phyloP scores from a whole-genome alignment of 2,329 filamentous ascomycete genomes.

The Ilyonectria robusta region DNA sequence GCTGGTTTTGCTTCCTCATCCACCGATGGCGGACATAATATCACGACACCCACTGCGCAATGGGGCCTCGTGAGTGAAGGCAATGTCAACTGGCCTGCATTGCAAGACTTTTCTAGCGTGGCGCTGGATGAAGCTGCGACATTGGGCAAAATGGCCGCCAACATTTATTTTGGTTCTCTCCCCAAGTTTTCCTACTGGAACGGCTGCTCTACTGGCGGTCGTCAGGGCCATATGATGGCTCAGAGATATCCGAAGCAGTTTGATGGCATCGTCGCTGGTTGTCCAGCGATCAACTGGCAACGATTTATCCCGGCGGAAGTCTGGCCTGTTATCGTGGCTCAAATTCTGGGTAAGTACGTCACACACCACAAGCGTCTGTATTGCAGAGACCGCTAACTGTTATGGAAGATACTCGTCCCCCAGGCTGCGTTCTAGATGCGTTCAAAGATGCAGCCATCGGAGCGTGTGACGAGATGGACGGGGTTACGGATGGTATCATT shows the following conservation, averaged over 20 bases:
- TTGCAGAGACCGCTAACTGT: too few relatives aligned
- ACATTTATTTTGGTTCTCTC: slow-evolving; percentile 55
- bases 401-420: slow-evolving; percentile 40
- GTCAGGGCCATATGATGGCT: slow-evolving; percentile 67
- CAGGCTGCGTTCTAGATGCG: slow-evolving; percentile 50
- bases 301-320: slow-evolving; percentile 31
- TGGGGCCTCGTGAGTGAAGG: slow-evolving; percentile 40
- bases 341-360: background rate
- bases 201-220: slow-evolving; percentile 69
- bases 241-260: slow-evolving; percentile 67
- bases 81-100: slow-evolving; percentile 42
- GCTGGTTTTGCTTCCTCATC: slow-evolving; percentile 29
- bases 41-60: background rate
- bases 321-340: slow-evolving; percentile 47
- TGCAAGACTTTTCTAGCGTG: slow-evolving; percentile 47
- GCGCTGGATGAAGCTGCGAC: slow-evolving; percentile 54
- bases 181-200: slow-evolving; percentile 63
- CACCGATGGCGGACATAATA: slow-evolving; percentile 30
- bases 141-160: slow-evolving; percentile 57
- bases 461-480: slow-evolving; percentile 45
- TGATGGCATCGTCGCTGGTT: slow-evolving; percentile 66
- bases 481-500: slow-evolving; percentile 44
- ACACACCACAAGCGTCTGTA: too few relatives aligned
- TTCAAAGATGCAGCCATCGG: slow-evolving; percentile 54
- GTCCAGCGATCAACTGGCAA: slow-evolving; percentile 60